Percentiles rank a stretch among this genome's conserved stretches.
phyloP scores from a whole-genome alignment of 225 moss, liverwort and hornwort species.

The Sphagnum contortum region DNA sequence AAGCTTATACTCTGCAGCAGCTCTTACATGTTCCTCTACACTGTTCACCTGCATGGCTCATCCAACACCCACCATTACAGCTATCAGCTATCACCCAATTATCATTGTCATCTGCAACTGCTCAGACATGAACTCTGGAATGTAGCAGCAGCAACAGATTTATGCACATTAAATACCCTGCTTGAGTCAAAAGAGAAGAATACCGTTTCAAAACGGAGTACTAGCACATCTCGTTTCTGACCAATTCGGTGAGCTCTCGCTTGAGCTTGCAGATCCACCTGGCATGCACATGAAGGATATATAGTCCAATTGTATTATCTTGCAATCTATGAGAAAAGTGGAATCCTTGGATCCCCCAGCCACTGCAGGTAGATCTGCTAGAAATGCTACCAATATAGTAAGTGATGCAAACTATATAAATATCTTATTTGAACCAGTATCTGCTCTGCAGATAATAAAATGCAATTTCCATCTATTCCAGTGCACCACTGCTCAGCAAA shows the following conservation, averaged over 20 bases:
- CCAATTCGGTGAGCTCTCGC: constrained; percentile 98
- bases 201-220: constrained; percentile 98
- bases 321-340: too few relatives aligned
- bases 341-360: too few relatives aligned
- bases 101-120: neutral
- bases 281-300: constrained; percentile 1
- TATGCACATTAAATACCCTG: too few relatives aligned
- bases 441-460: too few relatives aligned
- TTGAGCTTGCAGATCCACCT: constrained; percentile 99
- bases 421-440: too few relatives aligned
- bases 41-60: constrained; percentile 62
- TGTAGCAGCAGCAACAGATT: too few relatives aligned
- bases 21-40: constrained; percentile 95
- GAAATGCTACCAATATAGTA: too few relatives aligned
- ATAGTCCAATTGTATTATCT: neutral
- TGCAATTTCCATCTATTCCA: too few relatives aligned
- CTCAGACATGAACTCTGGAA: too few relatives aligned
- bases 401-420: too few relatives aligned
- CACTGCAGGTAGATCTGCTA: too few relatives aligned
- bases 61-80: neutral
- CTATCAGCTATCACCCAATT: neutral
- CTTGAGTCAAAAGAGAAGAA: neutral
- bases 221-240: constrained; percentile 98
- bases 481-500: too few relatives aligned
- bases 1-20: constrained; percentile 94